Base-by-base conservation (phyloP, 2,329 filamentous ascomycete genomes). In the Ascochyta clinopodiicola region DNA sequence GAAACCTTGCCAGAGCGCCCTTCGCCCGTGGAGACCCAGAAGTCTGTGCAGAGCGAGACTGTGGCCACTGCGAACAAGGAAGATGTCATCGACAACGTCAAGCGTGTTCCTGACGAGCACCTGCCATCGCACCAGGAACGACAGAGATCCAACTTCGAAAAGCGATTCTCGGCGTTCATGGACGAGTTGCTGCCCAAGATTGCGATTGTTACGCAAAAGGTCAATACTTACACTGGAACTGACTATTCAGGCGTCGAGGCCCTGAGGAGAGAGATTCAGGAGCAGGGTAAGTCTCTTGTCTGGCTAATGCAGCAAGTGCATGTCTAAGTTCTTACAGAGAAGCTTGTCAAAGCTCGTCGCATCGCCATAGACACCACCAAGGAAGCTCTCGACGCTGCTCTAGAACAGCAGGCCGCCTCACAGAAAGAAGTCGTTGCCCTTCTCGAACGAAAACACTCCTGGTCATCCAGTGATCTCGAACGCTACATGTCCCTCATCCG, bases 361-460 rank as follows among this genome's bases (percentile, higher is more conserved):
- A 78, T 79, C 19, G 82, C 81, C 19, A 90, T 98, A 47, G 88
- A 88, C 57, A 78, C 82, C 31, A 86, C 91, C 17, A 92, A 95
- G 60, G 81, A 84, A 44, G 82, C 83, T 44, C 96, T 98, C 80
- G 90, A 94, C 67, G 82, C 86, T n/a, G 91, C 92, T 29, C 93
- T 95, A 62, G 84, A 88, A 51, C 87, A 89, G 64, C 90, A 96
- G 63, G 89, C 91, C n/a, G 80, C 88, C 15, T 96, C 93, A 1
- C 94, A 98, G 78, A 91, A 95, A 64, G 95, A 99, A 80, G 93
- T 98, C 35, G 97, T 96, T 42, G 91, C 92, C 21, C 84, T 99
- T 22, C 85, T 99, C 7, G 94, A 96, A 59, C 87, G 95, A 54
- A 98, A 99, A 78, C 92, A 96, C 76, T 89, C 88, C 17, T 99